A percentile compares a stretch with the other conserved stretches of the same genome.
phyloP scores from a whole-genome alignment of 2,329 filamentous ascomycete genomes.

The Polychaeton citri region DNA sequence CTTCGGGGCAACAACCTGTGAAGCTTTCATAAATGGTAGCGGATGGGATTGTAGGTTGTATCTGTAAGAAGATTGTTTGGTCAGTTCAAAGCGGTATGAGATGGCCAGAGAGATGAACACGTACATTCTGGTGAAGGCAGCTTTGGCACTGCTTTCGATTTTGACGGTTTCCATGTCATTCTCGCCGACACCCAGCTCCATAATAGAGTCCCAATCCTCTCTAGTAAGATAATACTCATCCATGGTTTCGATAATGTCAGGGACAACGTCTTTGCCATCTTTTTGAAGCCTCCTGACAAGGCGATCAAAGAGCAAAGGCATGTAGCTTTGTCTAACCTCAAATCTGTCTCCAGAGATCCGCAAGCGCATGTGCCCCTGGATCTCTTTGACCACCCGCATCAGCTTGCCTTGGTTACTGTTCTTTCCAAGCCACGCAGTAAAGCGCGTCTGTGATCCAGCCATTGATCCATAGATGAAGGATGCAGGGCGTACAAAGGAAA shows the following conservation, averaged over 20 bases:
- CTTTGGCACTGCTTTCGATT: conserved; percentile 74
- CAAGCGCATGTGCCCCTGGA: conserved; percentile 94
- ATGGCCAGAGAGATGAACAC: conserved; percentile 24
- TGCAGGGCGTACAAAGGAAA: conserved; percentile 84
- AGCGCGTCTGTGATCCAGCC: conserved; percentile 50
- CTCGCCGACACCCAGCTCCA: conserved; percentile 78
- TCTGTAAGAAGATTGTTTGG: conserved; percentile 1
- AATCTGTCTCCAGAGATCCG: conserved; percentile 80
- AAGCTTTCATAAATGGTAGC: conserved; percentile 91
- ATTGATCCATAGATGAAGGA: conserved; percentile 76
- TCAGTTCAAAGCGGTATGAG: neutral
- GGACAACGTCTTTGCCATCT: conserved; percentile 71
- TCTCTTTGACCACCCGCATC: conserved; percentile 72
- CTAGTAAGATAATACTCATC: conserved; percentile 91
- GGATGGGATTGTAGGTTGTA: conserved; percentile 83
- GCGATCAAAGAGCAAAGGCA: conserved; percentile 76
- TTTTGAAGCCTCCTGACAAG: conserved; percentile 59
- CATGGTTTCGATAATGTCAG: conserved; percentile 84
- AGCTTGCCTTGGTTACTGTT: conserved; percentile 74
- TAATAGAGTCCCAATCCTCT: conserved; percentile 86
- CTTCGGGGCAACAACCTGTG: conserved; percentile 59
- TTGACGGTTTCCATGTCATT: conserved; percentile 64
- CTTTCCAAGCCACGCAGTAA: conserved; percentile 88
- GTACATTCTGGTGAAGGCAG: conserved; percentile 77
- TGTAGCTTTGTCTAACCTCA: conserved; percentile 86